These are phyloP conservation scores for Circinella umbellata DNA, from an alignment of 371 early-diverging fungal species.

Conservation along the genomic window DNA sequence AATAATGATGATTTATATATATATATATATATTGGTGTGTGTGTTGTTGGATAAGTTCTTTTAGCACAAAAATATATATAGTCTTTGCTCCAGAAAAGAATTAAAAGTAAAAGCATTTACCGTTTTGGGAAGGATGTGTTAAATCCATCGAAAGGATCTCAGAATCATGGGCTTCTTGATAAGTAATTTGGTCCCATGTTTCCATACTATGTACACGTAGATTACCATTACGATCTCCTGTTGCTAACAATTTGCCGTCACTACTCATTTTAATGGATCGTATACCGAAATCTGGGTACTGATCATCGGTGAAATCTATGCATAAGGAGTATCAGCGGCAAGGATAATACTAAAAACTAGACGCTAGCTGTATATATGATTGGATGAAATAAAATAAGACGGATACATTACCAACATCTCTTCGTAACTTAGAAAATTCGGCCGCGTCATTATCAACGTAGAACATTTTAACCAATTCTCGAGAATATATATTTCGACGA, in stretches of 20 bases:
- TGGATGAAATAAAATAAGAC: not conserved
- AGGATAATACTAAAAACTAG: too few species aligned
- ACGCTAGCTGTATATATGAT: too few species aligned
- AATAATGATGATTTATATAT: too few species aligned
- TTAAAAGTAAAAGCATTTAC: not conserved
- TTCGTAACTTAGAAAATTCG: slow-evolving; percentile 39
- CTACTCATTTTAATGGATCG: slow-evolving; percentile 71
- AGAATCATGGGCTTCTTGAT: slow-evolving; percentile 84
- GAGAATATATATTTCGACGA: slow-evolving; percentile 63
- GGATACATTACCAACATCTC: slow-evolving; percentile 35
- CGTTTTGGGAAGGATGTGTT: slow-evolving; percentile 33
- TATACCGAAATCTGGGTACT: slow-evolving; percentile 67
- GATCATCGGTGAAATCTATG: slow-evolving; percentile 39
- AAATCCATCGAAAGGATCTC: slow-evolving; percentile 85
- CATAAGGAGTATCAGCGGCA: too few species aligned
- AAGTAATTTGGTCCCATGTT: slow-evolving; percentile 65
- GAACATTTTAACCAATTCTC: slow-evolving; percentile 63
- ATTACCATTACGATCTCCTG: slow-evolving; percentile 83
- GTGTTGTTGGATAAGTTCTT: too few species aligned
- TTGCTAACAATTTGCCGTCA: slow-evolving; percentile 71
- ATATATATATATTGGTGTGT: too few species aligned
- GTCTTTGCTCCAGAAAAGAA: not conserved
- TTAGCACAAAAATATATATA: not conserved
- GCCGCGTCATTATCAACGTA: slow-evolving; percentile 59
- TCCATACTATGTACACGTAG: slow-evolving; percentile 67